Conservation (phyloP, 2,329 filamentous ascomycete species). For the Xylaria digitata region DNA sequence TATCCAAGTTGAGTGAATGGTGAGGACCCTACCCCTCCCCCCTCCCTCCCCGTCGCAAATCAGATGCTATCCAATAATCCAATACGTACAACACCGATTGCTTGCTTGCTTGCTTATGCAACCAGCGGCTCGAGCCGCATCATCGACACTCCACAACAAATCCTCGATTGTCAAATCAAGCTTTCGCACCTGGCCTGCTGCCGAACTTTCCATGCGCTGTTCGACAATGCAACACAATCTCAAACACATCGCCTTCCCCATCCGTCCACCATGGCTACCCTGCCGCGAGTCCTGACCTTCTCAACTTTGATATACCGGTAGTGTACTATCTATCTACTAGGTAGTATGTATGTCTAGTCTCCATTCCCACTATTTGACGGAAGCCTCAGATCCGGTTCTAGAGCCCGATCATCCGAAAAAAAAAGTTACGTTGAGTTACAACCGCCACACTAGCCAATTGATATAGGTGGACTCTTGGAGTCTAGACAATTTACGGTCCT, state of each 20-base stretch:
- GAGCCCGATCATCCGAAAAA: conserved; percentile 28
- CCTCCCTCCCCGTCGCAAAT: conserved; percentile 24
- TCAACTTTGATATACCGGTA: conserved; percentile 29
- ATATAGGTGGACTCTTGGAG: not conserved
- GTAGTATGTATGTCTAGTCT: conserved; percentile 10
- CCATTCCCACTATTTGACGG: conserved; percentile 17
- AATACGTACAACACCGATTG: conserved; percentile 24
- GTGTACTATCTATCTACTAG: not conserved
- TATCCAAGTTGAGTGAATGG: conserved; percentile 21
- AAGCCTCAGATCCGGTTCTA: conserved; percentile 27
- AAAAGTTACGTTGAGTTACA: conserved; percentile 6
- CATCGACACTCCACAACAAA: conserved; percentile 29
- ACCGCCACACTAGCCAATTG: not conserved
- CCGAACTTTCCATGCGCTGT: conserved; percentile 38
- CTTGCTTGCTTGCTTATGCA: conserved; percentile 35
- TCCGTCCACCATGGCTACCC: conserved; percentile 27
- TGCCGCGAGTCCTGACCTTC: conserved; percentile 23
- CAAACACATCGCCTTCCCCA: conserved; percentile 34
- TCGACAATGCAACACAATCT: conserved; percentile 40
- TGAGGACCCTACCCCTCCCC: not conserved
- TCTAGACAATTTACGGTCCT: not conserved
- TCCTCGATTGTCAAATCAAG: conserved; percentile 39
- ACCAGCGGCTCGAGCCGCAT: conserved; percentile 42
- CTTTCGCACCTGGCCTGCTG: conserved; percentile 36
- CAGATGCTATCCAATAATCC: conserved; percentile 1